Percentiles rank a stretch among this genome's conserved stretches.
phyloP scores from a whole-genome alignment of 129 eudicot species.

The Saussurea involucrata region DNA sequence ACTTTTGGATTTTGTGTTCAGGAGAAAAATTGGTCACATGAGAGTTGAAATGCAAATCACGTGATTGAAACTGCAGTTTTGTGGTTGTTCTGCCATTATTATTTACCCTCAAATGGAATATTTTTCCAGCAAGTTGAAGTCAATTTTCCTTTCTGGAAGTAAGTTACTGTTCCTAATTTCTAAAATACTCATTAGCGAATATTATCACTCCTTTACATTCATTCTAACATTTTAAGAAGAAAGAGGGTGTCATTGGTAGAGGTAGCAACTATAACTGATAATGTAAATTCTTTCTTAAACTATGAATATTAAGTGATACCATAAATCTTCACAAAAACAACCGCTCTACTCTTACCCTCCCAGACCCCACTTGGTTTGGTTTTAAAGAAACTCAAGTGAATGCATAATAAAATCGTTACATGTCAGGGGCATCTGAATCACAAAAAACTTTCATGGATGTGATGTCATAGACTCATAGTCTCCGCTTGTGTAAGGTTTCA shows the following conservation, averaged over 20 bases:
- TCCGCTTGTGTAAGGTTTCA: not conserved
- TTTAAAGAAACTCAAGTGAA: not conserved
- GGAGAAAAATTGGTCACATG: not conserved
- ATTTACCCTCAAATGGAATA: not conserved
- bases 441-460: no score
- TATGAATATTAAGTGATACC: not conserved
- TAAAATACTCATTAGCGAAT: not conserved
- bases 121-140: not conserved
- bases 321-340: not conserved
- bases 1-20: not conserved
- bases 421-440: no score
- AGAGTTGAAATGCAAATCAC: not conserved
- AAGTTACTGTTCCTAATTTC: not conserved
- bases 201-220: not conserved
- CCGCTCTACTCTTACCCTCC: no score
- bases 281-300: not conserved
- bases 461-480: not conserved
- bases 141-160: not conserved
- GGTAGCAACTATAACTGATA: not conserved
- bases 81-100: conserved; percentile 4
- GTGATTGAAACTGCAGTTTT: not conserved
- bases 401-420: not conserved
- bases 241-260: not conserved
- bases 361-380: no score
- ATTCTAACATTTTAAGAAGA: not conserved